phyloP scores from a whole-genome alignment of 192 early-diverging fungal species.

The Phycomyces blakesleeanus region DNA sequence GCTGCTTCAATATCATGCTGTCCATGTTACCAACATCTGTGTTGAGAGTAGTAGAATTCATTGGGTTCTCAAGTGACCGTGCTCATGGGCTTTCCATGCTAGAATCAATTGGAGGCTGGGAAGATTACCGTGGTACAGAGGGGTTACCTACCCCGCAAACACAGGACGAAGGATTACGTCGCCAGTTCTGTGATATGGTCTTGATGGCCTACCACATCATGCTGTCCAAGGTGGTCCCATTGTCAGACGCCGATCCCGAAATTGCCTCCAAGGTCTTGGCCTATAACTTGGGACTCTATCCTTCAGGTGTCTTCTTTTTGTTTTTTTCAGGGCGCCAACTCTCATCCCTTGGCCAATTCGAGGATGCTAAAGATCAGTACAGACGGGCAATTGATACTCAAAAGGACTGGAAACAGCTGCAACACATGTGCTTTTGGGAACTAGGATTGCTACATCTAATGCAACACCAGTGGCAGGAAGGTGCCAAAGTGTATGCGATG shows the following conservation, averaged over 20 bases:
- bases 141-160: constrained; percentile 4
- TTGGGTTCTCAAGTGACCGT: constrained; percentile 80
- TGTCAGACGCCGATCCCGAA: constrained; percentile 63
- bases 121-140: constrained; percentile 15
- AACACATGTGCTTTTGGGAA: constrained; percentile 85
- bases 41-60: constrained; percentile 76
- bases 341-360: constrained; percentile 52
- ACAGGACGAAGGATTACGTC: constrained; percentile 59
- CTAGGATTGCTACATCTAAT: constrained; percentile 63
- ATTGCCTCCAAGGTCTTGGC: constrained; percentile 59
- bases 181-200: constrained; percentile 72
- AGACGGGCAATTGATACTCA: constrained; percentile 51
- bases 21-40: constrained; percentile 72
- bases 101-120: constrained; percentile 70
- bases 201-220: constrained; percentile 76
- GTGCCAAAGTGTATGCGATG: constrained; percentile 56
- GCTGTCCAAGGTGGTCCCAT: constrained; percentile 63
- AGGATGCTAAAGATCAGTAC: constrained; percentile 59
- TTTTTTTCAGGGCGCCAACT: constrained; percentile 64
- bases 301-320: constrained; percentile 69
- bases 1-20: constrained; percentile 78
- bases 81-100: constrained; percentile 71
- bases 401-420: constrained; percentile 71
- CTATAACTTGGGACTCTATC: constrained; percentile 50
- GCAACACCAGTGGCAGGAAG: constrained; percentile 56